These are phyloP conservation scores for Populus alba DNA, from an alignment of 345 rosid species.

Conservation along the genomic window DNA sequence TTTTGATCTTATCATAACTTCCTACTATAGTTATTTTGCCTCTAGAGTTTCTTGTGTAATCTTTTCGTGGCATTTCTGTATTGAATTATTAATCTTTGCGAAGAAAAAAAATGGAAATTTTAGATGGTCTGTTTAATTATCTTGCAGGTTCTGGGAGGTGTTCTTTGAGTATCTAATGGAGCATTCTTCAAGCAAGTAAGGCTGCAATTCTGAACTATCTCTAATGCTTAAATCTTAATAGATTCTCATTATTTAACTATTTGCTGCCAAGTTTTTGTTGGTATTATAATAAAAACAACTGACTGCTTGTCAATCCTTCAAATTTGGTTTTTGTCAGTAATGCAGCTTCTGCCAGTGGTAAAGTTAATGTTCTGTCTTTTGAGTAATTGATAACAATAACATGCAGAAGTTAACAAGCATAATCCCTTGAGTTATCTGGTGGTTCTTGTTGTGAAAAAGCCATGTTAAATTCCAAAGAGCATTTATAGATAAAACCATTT, in stretches of 20 bases:
- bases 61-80: not conserved
- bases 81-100: not conserved
- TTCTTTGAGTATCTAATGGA: constrained; percentile 93
- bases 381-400: not conserved
- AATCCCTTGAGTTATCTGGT: not conserved
- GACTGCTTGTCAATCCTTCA: not conserved
- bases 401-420: not conserved
- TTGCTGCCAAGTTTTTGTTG: not conserved
- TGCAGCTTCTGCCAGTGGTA: not conserved
- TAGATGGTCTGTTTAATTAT: not conserved
- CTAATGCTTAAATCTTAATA: constrained; percentile 7
- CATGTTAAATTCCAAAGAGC: not conserved
- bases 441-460: not conserved
- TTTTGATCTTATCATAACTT: not conserved
- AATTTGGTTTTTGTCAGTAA: not conserved
- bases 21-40: not conserved
- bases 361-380: not conserved
- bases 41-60: not conserved
- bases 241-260: constrained; percentile 7
- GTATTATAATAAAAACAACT: not conserved
- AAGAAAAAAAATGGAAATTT: not conserved
- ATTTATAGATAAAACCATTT: not conserved
- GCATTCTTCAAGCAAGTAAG: constrained; percentile 79
- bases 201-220: constrained; percentile 14
- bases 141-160: constrained; percentile 98